Evolutionary conservation across 257 asterid genomes (phyloP).

Genomic region (Salvia hispanica): DNA sequence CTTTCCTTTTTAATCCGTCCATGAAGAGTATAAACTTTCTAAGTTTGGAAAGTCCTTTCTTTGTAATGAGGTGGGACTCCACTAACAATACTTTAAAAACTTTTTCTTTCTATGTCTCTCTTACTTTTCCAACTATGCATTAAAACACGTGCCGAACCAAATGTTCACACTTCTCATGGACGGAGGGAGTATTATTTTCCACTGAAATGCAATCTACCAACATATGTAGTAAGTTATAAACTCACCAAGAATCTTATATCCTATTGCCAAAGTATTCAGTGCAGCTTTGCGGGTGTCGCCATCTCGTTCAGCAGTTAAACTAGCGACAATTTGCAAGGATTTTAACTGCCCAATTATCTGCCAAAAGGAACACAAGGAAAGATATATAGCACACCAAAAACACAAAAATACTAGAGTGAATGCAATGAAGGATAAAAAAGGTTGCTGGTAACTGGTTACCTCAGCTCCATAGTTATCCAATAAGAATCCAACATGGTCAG

Average conservation of each 20-base stretch:
- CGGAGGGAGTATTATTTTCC: not conserved
- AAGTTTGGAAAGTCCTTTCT: no score
- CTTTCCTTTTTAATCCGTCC: no score
- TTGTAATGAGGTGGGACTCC: no score
- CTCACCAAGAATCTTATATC: conserved; percentile 96
- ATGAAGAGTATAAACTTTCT: no score
- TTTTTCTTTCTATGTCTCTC: no score
- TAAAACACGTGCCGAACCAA: no score
- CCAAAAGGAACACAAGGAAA: conserved; percentile 24
- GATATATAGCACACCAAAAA: conserved; percentile 20
- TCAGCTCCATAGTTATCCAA: conserved; percentile 85
- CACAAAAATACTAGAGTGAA: not conserved
- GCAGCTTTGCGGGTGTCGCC: conserved; percentile 98
- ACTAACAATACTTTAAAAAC: no score
- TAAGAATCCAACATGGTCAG: conserved; percentile 90
- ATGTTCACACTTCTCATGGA: no score
- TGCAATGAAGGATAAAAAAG: conserved; percentile 2
- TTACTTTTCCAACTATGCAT: no score
- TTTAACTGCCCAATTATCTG: conserved; percentile 89
- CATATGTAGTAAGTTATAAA: conserved; percentile 16
- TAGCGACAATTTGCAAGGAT: conserved; percentile 95
- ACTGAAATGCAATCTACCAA: conserved; percentile 18
- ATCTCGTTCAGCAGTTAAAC: conserved; percentile 96
- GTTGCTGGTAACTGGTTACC: conserved; percentile 43
- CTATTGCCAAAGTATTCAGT: conserved; percentile 84